Evolutionary conservation across 306 rosid genomes (phyloP), one percentile per base, ranked within the genome.

Genomic region (Sesbania bispinosa): DNA sequence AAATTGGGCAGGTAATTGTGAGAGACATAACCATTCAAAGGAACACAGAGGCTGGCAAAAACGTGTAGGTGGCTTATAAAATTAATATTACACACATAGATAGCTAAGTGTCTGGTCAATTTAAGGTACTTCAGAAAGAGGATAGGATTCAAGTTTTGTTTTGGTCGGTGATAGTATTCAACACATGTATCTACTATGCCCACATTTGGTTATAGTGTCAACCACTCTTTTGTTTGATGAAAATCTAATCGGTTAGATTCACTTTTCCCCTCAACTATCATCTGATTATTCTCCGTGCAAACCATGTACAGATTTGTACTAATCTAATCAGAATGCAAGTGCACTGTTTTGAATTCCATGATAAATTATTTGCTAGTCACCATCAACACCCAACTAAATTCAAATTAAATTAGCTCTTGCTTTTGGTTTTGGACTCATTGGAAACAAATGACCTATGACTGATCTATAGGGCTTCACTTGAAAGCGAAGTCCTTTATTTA

Each of bases 301-400:
- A 72, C 27, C 39, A 35, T 45, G 35, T 21, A 33, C 38, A 32
- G 19, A 29, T 29, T 62, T 60, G 30, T 46, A 43, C 60, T 47
- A 11, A 48, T 59, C 62, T 41, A 47, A 32, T 72, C 43, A 15
- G 30, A 24, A 54, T 26, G 38, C 51, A 47, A 23, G 45, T 52
- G 7, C 18, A 52, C 14, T n/a, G 16, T 10, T 43, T 42, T 11
- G 38, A 59, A 30, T 73, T 73, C 38, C 47, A 27, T 23, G 20
- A 46, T 60, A 48, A 33, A 36, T 74, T 62, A 36, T 48, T 35
- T 50, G 54, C 71, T 26, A 23, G 78, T 24, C n/a, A n/a, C 70
- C 32, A 62, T 51, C 54, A 48, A 16, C 62, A 36, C 68, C 55
- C 6, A 42, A 42, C 48, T 11, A 20, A 13, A 19, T 46, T 58